Conservation (phyloP, 2,329 filamentous ascomycete species). For the Aspergillus uvarum region DNA sequence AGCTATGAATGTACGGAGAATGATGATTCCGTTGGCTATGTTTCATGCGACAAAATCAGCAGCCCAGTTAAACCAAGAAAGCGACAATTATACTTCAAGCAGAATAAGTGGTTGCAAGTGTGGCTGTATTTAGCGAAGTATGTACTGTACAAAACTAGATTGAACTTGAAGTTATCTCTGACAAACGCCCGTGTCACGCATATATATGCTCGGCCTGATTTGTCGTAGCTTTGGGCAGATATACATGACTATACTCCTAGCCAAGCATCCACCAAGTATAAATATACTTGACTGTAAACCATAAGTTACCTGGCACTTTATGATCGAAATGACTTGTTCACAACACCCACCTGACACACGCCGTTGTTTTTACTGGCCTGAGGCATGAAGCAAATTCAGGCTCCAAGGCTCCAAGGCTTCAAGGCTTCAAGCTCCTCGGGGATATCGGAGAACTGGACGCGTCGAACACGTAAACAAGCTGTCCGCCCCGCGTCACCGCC, state of each 20-base stretch:
- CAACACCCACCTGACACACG: too few relatives aligned
- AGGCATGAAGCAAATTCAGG: not conserved
- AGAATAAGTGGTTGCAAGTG: not conserved
- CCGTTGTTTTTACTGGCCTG: not conserved
- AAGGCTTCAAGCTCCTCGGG: conserved; percentile 20
- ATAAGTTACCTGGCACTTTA: not conserved
- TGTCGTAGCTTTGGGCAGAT: not conserved
- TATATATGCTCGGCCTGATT: not conserved
- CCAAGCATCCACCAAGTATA: not conserved
- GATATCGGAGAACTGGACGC: conserved; percentile 23
- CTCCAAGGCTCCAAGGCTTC: conserved; percentile 6
- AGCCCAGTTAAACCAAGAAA: not conserved
- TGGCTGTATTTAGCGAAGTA: not conserved
- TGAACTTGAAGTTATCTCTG: not conserved
- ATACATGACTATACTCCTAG: too few relatives aligned
- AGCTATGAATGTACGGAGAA: too few relatives aligned
- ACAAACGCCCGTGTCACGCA: not conserved
- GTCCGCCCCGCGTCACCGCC: conserved; percentile 17
- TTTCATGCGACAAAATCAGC: too few relatives aligned
- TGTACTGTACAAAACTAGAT: not conserved
- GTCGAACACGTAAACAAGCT: conserved; percentile 25
- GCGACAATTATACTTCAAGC: not conserved
- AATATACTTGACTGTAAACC: not conserved
- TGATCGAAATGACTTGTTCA: too few relatives aligned
- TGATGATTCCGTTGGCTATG: too few relatives aligned